Percentiles rank a stretch among this genome's conserved stretches.
These are phyloP conservation scores for Metschnikowia colocasiae DNA, from an alignment of 805 yeast species.

Conservation along the genomic window DNA sequence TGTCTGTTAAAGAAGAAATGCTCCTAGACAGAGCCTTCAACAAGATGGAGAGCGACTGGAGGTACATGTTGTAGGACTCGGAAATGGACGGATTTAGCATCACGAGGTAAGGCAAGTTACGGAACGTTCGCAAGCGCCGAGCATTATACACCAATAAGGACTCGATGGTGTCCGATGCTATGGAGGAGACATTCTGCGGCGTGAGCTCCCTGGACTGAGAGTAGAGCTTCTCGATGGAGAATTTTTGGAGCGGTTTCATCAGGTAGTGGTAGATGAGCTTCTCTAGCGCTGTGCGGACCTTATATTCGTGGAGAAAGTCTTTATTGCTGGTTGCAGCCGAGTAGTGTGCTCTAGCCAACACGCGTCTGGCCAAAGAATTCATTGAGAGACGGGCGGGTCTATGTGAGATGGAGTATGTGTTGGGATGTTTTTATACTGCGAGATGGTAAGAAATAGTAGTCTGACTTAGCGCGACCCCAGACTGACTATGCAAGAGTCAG, in stretches of 20 bases:
- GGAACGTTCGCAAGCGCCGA: slow-evolving; percentile 63
- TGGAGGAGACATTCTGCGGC: slow-evolving; percentile 32
- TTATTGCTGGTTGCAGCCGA: not conserved
- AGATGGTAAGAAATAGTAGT: not conserved
- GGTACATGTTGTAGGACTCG: slow-evolving; percentile 67
- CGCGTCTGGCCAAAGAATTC: not conserved
- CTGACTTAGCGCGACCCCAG: not conserved
- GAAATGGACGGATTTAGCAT: slow-evolving; percentile 85
- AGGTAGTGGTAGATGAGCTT: slow-evolving; percentile 57
- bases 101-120: slow-evolving; percentile 76
- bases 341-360: not conserved
- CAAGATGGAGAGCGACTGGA: slow-evolving; percentile 54
- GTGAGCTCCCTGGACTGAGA: slow-evolving; percentile 38
- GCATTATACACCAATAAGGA: slow-evolving; percentile 61
- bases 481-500: not conserved
- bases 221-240: slow-evolving; percentile 50
- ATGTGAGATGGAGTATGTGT: no score
- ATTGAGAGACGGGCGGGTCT: not conserved
- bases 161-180: slow-evolving; percentile 56
- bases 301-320: slow-evolving; percentile 50
- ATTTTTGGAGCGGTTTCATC: slow-evolving; percentile 46
- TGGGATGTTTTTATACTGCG: not conserved
- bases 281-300: slow-evolving; percentile 55
- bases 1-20: slow-evolving; percentile 50
- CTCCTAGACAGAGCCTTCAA: slow-evolving; percentile 32